phyloP scores from a whole-genome alignment of 2,329 filamentous ascomycete species.

The Fusarium subtropicale region DNA sequence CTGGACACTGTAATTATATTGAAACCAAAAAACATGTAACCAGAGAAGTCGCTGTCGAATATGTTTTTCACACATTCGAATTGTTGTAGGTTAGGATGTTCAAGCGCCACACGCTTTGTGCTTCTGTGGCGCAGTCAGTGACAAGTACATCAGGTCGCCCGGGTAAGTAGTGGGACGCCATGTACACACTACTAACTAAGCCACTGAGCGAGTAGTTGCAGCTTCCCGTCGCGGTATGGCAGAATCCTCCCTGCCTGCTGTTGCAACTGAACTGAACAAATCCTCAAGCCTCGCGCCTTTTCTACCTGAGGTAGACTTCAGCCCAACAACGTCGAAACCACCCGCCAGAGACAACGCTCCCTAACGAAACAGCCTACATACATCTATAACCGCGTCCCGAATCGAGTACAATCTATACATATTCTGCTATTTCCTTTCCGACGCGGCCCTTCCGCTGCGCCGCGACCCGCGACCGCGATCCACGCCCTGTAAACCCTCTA shows the following conservation, averaged over 20 bases:
- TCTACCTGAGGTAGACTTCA: slow-evolving; percentile 20
- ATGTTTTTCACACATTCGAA: neutral
- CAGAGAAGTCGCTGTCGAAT: neutral
- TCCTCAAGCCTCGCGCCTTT: slow-evolving; percentile 38
- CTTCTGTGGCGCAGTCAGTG: slow-evolving; percentile 16
- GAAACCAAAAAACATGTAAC: too few relatives aligned
- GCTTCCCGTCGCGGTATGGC: slow-evolving; percentile 36
- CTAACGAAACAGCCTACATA: neutral
- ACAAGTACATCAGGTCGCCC: neutral
- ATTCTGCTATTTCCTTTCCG: slow-evolving; percentile 45
- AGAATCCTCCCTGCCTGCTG: slow-evolving; percentile 44
- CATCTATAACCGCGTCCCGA: slow-evolving; percentile 24
- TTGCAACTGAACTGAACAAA: slow-evolving; percentile 29
- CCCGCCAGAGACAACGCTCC: slow-evolving; percentile 25
- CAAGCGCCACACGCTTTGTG: slow-evolving; percentile 15
- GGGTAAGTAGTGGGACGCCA: neutral
- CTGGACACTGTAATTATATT: neutral
- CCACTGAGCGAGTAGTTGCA: slow-evolving; percentile 1
- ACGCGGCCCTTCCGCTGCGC: slow-evolving; percentile 54
- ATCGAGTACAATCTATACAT: slow-evolving; percentile 29
- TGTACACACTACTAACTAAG: slow-evolving; percentile 3
- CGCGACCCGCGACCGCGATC: slow-evolving; percentile 45
- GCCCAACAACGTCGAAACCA: slow-evolving; percentile 23
- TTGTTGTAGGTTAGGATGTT: neutral
- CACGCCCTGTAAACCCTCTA: slow-evolving; percentile 37